Conservation (phyloP, 805 yeast genomes). For the Metschnikowia matae region DNA sequence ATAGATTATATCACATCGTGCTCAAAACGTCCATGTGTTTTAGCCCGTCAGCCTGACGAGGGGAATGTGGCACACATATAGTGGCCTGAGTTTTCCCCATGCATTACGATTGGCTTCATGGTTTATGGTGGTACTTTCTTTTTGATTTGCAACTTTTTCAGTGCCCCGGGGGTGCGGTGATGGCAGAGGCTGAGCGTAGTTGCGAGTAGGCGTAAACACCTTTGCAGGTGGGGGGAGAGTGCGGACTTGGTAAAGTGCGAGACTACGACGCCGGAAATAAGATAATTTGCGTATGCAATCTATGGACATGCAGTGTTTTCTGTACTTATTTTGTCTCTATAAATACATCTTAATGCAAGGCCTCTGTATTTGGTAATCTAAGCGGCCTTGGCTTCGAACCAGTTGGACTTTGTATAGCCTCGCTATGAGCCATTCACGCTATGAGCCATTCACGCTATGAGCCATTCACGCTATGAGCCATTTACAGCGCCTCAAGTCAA, state of each 20-base stretch:
- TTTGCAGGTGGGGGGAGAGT: constrained; percentile 1
- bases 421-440: too few species aligned
- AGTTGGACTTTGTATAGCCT: not conserved
- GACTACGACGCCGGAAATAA: not conserved
- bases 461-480: too few species aligned
- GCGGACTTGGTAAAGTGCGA: not conserved
- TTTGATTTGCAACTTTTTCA: too few species aligned
- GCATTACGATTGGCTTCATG: too few species aligned
- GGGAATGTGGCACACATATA: not conserved
- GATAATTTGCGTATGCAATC: constrained; percentile 1
- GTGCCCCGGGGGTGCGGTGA: too few species aligned
- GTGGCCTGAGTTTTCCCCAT: not conserved
- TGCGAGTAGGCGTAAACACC: not conserved
- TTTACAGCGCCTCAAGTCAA: too few species aligned
- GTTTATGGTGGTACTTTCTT: too few species aligned
- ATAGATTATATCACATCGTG: not conserved
- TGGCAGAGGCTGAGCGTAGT: not conserved
- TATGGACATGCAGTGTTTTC: not conserved
- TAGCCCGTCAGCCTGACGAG: not conserved
- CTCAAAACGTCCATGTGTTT: not conserved
- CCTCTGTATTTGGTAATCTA: not conserved
- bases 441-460: too few species aligned
- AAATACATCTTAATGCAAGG: not conserved
- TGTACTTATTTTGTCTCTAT: not conserved
- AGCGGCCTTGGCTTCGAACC: not conserved